Conservation (phyloP, 106 monocot genomes). For the Apostasia ramifera region DNA sequence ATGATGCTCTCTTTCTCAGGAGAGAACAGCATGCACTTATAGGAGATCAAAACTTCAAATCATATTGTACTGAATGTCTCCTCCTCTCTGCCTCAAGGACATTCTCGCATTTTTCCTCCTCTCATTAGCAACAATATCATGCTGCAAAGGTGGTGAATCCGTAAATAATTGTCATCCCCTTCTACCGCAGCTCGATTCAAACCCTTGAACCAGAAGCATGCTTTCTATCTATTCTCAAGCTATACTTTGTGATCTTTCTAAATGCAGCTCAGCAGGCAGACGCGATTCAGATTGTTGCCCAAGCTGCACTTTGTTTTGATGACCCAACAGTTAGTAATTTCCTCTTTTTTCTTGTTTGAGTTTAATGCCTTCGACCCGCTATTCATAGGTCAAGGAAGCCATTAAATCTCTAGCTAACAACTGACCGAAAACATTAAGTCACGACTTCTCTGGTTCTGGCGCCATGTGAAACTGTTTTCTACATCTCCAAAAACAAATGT, state of each 20-base stretch:
- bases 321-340: constrained; percentile 12
- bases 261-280: constrained; percentile 11
- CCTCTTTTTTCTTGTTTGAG: background rate
- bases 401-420: too few relatives aligned
- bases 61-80: background rate
- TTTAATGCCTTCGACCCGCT: too few relatives aligned
- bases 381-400: too few relatives aligned
- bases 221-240: background rate
- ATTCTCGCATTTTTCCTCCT: constrained; percentile 11
- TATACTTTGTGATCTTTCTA: background rate
- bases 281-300: constrained; percentile 19
- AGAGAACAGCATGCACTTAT: background rate
- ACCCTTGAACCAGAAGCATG: background rate
- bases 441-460: too few relatives aligned
- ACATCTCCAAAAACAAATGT: background rate
- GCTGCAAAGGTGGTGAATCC: constrained; percentile 8
- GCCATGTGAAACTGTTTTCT: background rate
- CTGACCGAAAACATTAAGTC: too few relatives aligned
- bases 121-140: constrained; percentile 6
- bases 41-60: background rate
- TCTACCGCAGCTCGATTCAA: too few relatives aligned
- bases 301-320: constrained; percentile 21
- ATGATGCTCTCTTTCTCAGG: background rate
- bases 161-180: background rate
- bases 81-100: constrained; percentile 1